These are phyloP conservation scores for Elsinoe necatrix DNA, from an alignment of 2,329 filamentous ascomycete genomes.

Conservation along the genomic window DNA sequence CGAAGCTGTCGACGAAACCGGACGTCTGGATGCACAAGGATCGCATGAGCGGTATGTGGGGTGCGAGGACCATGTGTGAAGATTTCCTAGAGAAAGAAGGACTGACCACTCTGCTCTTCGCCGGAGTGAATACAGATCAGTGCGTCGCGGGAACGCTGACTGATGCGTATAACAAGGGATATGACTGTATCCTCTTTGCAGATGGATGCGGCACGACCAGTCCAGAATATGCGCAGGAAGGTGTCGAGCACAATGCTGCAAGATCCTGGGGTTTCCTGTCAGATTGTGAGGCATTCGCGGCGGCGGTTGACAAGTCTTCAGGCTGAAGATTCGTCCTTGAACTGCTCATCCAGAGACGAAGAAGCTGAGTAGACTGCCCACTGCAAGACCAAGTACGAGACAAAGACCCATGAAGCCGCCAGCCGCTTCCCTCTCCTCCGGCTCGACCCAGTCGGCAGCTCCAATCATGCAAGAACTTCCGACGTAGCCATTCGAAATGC, in stretches of 20 bases:
- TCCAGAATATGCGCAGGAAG: constrained; percentile 30
- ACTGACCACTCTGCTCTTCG: constrained; percentile 46
- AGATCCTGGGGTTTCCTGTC: constrained; percentile 29
- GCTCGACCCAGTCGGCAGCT: constrained; percentile 69
- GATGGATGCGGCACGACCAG: constrained; percentile 49
- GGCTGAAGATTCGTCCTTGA: background rate
- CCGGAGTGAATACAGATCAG: constrained; percentile 55
- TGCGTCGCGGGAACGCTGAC: constrained; percentile 50
- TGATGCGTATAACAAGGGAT: constrained; percentile 49
- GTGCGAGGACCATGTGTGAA: constrained; percentile 35
- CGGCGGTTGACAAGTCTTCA: constrained; percentile 21
- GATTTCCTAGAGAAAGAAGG: constrained; percentile 34
- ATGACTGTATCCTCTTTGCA: constrained; percentile 48
- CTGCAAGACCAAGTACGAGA: constrained; percentile 73
- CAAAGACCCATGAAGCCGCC: constrained; percentile 91
- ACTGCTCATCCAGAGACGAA: constrained; percentile 42
- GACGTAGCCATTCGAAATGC: constrained; percentile 78
- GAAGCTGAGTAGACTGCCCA: constrained; percentile 87
- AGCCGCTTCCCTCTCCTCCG: constrained; percentile 75
- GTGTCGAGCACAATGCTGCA: constrained; percentile 30
- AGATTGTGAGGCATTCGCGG: constrained; percentile 25
- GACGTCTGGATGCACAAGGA: constrained; percentile 51
- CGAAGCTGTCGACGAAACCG: constrained; percentile 22
- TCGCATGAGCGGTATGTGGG: constrained; percentile 51
- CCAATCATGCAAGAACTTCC: constrained; percentile 89